phyloP scores from a whole-genome alignment of 495 filamentous ascomycete species.

The Talaromyces stipitatus region DNA sequence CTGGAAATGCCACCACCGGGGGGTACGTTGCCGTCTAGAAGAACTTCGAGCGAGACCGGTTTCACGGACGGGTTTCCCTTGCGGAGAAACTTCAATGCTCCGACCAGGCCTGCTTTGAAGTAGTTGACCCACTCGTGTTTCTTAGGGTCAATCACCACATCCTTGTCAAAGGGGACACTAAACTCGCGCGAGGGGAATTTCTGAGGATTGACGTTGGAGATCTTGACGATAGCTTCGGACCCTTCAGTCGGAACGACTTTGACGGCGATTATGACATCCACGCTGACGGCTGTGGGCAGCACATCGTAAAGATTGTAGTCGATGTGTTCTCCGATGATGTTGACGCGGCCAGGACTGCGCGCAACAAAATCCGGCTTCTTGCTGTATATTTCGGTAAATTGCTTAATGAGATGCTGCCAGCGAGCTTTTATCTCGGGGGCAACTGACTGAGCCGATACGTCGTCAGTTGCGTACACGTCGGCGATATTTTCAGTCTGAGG shows the following conservation, averaged over 20 bases:
- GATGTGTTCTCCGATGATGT: slow-evolving; percentile 99
- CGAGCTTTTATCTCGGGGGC: slow-evolving; percentile 40
- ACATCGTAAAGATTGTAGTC: slow-evolving; percentile 97
- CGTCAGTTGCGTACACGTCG: slow-evolving; percentile 42
- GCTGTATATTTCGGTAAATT: slow-evolving; percentile 68
- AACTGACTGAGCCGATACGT: slow-evolving; percentile 28
- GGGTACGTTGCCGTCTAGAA: slow-evolving; percentile 88
- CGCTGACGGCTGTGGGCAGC: slow-evolving; percentile 87
- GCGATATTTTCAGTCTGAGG: slow-evolving; percentile 43
- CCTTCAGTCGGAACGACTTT: slow-evolving; percentile 42
- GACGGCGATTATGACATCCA: slow-evolving; percentile 85
- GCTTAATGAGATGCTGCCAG: slow-evolving; percentile 63
- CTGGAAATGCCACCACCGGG: slow-evolving; percentile 86
- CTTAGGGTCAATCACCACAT: slow-evolving; percentile 75
- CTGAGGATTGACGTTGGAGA: slow-evolving; percentile 69
- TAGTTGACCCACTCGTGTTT: slow-evolving; percentile 96
- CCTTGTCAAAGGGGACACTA: slow-evolving; percentile 52
- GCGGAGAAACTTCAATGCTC: slow-evolving; percentile 70
- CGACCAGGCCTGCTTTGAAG: slow-evolving; percentile 85
- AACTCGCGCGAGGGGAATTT: slow-evolving; percentile 78
- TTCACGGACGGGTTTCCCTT: slow-evolving; percentile 25
- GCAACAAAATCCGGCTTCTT: slow-evolving; percentile 72
- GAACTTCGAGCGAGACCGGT: slow-evolving; percentile 74
- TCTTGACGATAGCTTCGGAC: slow-evolving; percentile 44
- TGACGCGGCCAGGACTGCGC: slow-evolving; percentile 87